phyloP scores from a whole-genome alignment of 208 protist species.

The Lotmaria passim region DNA sequence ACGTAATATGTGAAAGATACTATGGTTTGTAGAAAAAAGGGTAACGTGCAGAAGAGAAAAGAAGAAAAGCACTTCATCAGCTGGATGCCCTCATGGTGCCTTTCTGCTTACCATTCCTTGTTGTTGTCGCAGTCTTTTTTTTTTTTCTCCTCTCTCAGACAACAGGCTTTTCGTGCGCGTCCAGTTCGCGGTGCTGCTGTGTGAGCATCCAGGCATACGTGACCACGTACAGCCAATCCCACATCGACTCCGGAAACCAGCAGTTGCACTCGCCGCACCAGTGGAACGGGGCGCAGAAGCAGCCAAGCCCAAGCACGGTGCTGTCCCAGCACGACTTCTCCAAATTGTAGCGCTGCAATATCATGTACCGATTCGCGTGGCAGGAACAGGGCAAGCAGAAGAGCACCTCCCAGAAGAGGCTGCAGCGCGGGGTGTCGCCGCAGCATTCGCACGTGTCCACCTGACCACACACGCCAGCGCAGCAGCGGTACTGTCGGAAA shows the following conservation, averaged over 20 bases:
- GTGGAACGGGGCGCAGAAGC: constrained; percentile 22
- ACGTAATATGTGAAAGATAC: too few species aligned
- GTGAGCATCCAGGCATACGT: constrained; percentile 66
- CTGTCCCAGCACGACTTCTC: constrained; percentile 62
- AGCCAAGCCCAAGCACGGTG: constrained; percentile 39
- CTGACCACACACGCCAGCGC: constrained; percentile 53
- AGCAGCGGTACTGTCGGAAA: constrained; percentile 64
- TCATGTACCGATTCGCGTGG: constrained; percentile 74
- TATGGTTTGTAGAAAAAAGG: too few species aligned
- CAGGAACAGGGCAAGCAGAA: constrained; percentile 57
- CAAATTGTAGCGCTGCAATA: constrained; percentile 64
- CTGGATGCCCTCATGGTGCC: too few species aligned
- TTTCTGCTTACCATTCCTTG: too few species aligned
- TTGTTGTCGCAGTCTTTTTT: background rate
- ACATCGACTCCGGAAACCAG: constrained; percentile 25
- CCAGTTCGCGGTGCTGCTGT: constrained; percentile 68
- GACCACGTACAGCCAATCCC: constrained; percentile 48
- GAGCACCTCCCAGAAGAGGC: constrained; percentile 47
- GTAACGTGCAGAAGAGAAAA: too few species aligned
- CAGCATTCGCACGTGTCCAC: constrained; percentile 36
- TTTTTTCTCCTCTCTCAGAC: constrained; percentile 5
- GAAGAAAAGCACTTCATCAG: too few species aligned
- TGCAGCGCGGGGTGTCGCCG: constrained; percentile 37
- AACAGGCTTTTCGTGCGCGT: constrained; percentile 39
- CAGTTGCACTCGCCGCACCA: constrained; percentile 23